A percentile compares a stretch with the other conserved stretches of the same genome.
Conservation (phyloP, 2,329 filamentous ascomycete species). For the Sclerotinia subarctica region DNA sequence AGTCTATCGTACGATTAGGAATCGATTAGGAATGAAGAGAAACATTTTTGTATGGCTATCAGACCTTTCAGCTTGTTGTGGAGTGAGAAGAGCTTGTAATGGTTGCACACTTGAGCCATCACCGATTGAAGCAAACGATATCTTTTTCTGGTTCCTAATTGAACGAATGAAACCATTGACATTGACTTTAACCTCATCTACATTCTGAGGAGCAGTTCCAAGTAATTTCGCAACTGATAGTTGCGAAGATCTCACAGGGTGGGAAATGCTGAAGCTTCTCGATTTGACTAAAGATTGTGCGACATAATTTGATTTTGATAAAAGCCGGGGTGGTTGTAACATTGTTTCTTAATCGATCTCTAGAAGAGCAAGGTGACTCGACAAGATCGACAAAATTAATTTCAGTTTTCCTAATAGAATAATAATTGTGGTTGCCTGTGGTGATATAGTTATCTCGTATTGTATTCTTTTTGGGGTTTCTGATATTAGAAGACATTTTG, state of each 20-base stretch:
- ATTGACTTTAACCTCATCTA: slow-evolving; percentile 54
- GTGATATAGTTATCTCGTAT: background rate
- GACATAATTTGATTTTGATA: slow-evolving; percentile 15
- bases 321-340: slow-evolving; percentile 14
- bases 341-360: slow-evolving; percentile 16
- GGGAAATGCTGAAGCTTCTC: slow-evolving; percentile 8
- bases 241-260: background rate
- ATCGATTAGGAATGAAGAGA: background rate
- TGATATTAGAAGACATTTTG: slow-evolving; percentile 13
- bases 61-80: slow-evolving; percentile 31
- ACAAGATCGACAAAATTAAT: slow-evolving; percentile 3
- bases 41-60: slow-evolving; percentile 19
- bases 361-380: background rate
- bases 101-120: slow-evolving; percentile 81
- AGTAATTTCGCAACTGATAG: slow-evolving; percentile 56
- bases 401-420: background rate
- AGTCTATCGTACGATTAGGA: slow-evolving; percentile 52
- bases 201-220: slow-evolving; percentile 47
- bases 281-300: background rate
- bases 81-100: slow-evolving; percentile 55
- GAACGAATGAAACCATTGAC: slow-evolving; percentile 80
- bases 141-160: slow-evolving; percentile 79
- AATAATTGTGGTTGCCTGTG: slow-evolving; percentile 2
- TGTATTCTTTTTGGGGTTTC: background rate
- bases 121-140: slow-evolving; percentile 78